Evolutionary conservation across 148 eudicot species (phyloP).

Genomic region (Rhododendron vialii): DNA sequence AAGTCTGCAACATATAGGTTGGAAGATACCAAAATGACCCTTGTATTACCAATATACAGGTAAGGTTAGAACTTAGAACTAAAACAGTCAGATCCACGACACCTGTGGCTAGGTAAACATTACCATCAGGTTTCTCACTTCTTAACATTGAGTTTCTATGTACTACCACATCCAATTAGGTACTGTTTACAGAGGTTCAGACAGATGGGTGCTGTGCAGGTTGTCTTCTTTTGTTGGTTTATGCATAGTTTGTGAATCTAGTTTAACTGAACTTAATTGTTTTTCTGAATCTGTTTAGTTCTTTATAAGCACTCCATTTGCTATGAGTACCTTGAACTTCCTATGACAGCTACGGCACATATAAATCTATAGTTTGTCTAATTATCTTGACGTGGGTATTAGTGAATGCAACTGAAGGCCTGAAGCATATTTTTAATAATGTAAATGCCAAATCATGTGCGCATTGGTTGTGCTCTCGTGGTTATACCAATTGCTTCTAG

Average conservation of each 20-base stretch:
- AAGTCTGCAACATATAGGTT: not conserved
- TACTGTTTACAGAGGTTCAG: not conserved
- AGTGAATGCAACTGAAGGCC: not conserved
- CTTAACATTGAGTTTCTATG: not conserved
- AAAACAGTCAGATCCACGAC: not conserved
- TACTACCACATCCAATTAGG: not conserved
- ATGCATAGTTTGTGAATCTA: not conserved
- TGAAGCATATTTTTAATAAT: not conserved
- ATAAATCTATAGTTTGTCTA: not conserved
- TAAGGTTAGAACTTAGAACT: not conserved
- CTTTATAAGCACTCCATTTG: not conserved
- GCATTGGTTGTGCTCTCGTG: not conserved
- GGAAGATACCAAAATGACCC: not conserved
- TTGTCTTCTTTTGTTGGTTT: not conserved
- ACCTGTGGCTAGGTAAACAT: not conserved
- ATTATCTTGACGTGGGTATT: not conserved
- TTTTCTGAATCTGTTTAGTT: not conserved
- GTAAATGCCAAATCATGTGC: not conserved
- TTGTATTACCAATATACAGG: not conserved
- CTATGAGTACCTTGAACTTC: not conserved
- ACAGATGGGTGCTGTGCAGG: not conserved
- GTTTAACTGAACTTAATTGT: not conserved
- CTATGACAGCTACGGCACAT: not conserved
- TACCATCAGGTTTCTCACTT: not conserved
- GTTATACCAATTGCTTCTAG: not conserved